These are phyloP conservation scores for Orbilia oligospora DNA, from an alignment of 2,329 filamentous ascomycete species.

Conservation along the genomic window DNA sequence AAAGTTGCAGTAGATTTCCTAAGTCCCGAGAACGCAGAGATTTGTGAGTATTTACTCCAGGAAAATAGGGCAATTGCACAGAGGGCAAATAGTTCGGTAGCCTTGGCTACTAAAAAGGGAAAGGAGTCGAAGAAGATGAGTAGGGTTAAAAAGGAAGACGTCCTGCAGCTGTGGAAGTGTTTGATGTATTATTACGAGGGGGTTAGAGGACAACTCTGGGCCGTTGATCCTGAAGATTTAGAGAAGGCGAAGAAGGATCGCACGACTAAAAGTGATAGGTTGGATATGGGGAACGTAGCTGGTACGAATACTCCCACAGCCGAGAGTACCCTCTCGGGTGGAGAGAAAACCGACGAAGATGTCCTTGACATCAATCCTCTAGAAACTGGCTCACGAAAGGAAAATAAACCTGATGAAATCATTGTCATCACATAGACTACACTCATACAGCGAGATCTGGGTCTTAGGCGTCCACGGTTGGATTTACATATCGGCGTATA, in stretches of 20 bases:
- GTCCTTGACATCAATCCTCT: background rate
- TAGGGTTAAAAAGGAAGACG: constrained; percentile 63
- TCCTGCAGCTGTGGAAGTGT: constrained; percentile 64
- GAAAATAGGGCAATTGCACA: constrained; percentile 61
- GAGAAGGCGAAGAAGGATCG: background rate
- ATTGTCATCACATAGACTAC: background rate
- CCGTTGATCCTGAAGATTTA: background rate
- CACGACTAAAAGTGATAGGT: background rate
- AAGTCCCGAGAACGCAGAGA: constrained; percentile 62
- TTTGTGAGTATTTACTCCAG: constrained; percentile 62
- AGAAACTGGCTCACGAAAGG: background rate
- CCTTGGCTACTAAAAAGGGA: constrained; percentile 42
- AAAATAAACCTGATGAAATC: background rate
- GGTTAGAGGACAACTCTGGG: constrained; percentile 43
- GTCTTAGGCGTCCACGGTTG: background rate
- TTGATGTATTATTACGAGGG: constrained; percentile 61
- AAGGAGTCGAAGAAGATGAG: constrained; percentile 45
- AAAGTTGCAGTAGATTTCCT: constrained; percentile 65
- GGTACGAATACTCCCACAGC: background rate
- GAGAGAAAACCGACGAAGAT: background rate
- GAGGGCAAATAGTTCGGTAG: constrained; percentile 35
- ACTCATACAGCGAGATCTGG: background rate
- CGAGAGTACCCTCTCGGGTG: background rate
- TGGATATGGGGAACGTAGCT: background rate
- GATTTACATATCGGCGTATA: background rate